Evolutionary conservation across 108 stramenopile genomes (phyloP).

Genomic region (Fragilaria radians): DNA sequence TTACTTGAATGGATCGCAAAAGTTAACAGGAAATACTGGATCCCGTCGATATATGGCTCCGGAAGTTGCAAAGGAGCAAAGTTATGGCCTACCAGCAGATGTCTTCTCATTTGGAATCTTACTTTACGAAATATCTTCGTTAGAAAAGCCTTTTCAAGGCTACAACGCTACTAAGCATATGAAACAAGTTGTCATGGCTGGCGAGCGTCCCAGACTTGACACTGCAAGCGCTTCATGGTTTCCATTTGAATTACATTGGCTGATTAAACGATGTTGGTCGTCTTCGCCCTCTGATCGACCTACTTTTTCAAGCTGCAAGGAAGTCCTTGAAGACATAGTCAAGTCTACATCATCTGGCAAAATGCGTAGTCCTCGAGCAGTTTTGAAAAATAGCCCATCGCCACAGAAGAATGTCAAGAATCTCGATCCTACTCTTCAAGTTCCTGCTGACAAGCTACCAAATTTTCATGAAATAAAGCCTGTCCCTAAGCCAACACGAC

Average conservation of each 20-base stretch:
- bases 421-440: background rate
- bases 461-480: background rate
- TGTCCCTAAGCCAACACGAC: background rate
- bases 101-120: conserved; percentile 71
- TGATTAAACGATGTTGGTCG: conserved; percentile 56
- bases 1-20: conserved; percentile 27
- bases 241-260: conserved; percentile 33
- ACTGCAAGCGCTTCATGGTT: conserved; percentile 25
- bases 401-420: background rate
- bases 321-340: conserved; percentile 12
- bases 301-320: conserved; percentile 31
- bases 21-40: conserved; percentile 60
- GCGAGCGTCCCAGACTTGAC: conserved; percentile 53
- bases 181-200: conserved; percentile 48
- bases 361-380: background rate
- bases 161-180: conserved; percentile 29
- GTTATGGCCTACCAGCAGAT: conserved; percentile 57
- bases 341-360: background rate
- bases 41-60: conserved; percentile 60
- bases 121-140: conserved; percentile 50
- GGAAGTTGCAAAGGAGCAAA: conserved; percentile 27
- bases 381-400: background rate
- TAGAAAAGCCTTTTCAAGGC: conserved; percentile 57
- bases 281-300: conserved; percentile 40
- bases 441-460: background rate